A percentile compares a stretch with the other conserved stretches of the same genome.
These are phyloP conservation scores for Peronospora belbahrii DNA, from an alignment of 352 stramenopile genomes.

Conservation along the genomic window DNA sequence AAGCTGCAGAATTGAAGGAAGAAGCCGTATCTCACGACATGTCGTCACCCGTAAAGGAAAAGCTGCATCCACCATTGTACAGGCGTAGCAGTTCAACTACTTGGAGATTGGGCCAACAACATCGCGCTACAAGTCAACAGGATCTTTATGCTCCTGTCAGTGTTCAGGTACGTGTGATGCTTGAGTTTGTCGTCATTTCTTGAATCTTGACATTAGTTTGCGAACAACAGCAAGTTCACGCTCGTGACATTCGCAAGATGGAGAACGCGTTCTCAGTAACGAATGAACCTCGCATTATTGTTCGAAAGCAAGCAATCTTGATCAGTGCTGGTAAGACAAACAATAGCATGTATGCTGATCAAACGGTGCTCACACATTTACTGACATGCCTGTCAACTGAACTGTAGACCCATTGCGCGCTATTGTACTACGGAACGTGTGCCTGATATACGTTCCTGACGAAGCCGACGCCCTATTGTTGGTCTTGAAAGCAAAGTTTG, in stretches of 20 bases:
- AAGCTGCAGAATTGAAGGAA: conserved; percentile 29
- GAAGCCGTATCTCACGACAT: conserved; percentile 12
- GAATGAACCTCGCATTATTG: conserved; percentile 63
- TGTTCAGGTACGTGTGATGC: conserved; percentile 24
- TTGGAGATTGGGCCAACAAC: conserved; percentile 15
- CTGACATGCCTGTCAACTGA: not conserved
- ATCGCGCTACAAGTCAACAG: conserved; percentile 15
- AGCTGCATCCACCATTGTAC: conserved; percentile 5
- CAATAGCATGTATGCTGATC: not conserved
- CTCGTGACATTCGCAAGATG: conserved; percentile 66
- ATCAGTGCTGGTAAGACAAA: conserved; percentile 48
- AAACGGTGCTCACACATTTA: not conserved
- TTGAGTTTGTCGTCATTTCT: not conserved
- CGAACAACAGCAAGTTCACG: conserved; percentile 51
- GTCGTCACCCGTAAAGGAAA: conserved; percentile 4
- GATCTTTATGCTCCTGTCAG: conserved; percentile 28
- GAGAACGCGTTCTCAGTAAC: conserved; percentile 68
- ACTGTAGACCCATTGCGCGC: conserved; percentile 51
- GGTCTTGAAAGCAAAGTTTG: conserved; percentile 49
- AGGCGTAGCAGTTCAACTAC: conserved; percentile 19
- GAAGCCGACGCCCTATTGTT: conserved; percentile 46
- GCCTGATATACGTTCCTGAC: conserved; percentile 49
- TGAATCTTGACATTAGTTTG: not conserved
- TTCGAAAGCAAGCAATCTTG: conserved; percentile 74
- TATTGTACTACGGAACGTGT: conserved; percentile 63